Conservation (phyloP, 2,329 filamentous ascomycete genomes). For the Microsporum ferrugineum region DNA sequence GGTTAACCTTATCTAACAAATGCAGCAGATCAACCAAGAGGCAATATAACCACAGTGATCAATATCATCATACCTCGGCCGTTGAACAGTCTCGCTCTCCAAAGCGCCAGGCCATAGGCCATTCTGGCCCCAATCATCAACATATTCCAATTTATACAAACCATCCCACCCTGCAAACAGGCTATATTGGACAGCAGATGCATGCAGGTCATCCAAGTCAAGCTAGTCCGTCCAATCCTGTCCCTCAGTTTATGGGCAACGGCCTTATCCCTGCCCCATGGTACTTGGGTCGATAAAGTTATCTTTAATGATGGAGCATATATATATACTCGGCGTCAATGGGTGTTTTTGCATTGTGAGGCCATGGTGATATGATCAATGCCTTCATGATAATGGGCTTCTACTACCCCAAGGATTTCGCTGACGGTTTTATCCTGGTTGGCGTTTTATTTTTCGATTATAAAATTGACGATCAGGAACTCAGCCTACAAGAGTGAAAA, state of each 20-base stretch:
- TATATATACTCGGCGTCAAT: not conserved
- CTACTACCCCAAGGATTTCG: not conserved
- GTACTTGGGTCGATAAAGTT: not conserved
- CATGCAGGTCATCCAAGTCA: not conserved
- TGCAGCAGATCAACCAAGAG: not conserved
- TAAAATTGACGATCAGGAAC: not conserved
- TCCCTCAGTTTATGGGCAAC: not conserved
- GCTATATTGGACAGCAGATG: not conserved
- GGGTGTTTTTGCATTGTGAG: not conserved
- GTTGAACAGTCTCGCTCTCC: not conserved
- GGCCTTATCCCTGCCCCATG: not conserved
- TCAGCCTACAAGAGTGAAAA: not conserved
- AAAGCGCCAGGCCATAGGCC: not conserved
- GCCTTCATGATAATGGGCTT: not conserved
- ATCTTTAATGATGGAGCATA: not conserved
- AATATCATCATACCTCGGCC: not conserved
- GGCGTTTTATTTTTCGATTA: not conserved
- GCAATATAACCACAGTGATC: not conserved
- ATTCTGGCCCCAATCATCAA: not conserved
- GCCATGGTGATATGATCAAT: not conserved
- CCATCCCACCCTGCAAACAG: not conserved
- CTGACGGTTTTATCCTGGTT: not conserved
- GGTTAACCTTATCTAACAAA: conserved; percentile 7
- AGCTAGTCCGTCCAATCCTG: not conserved
- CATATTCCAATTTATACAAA: not conserved